Evolutionary conservation across 2,329 filamentous ascomycete species (phyloP).

Genomic region (Hypoxylon sp.): DNA sequence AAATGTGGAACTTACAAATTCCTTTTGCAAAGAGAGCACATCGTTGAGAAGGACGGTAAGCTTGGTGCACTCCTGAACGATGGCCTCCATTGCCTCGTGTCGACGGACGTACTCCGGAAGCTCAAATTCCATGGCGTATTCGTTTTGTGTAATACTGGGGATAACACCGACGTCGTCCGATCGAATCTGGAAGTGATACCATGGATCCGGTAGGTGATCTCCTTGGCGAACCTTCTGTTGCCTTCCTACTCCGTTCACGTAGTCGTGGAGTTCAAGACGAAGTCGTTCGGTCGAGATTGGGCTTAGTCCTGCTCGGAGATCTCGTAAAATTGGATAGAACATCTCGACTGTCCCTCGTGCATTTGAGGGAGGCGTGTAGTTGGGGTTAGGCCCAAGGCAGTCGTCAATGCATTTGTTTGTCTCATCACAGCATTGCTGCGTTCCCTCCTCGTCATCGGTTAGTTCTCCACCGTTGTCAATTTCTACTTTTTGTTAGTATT

Average conservation of each 20-base stretch:
- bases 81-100: slow-evolving; percentile 43
- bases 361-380: slow-evolving; percentile 36
- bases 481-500: slow-evolving; percentile 31
- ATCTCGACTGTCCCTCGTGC: slow-evolving; percentile 40
- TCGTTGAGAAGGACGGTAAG: slow-evolving; percentile 43
- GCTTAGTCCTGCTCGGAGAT: slow-evolving; percentile 37
- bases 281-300: slow-evolving; percentile 38
- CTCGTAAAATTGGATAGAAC: slow-evolving; percentile 43
- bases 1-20: slow-evolving; percentile 44
- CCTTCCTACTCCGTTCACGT: slow-evolving; percentile 41
- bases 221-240: slow-evolving; percentile 42
- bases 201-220: slow-evolving; percentile 40
- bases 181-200: slow-evolving; percentile 44
- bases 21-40: slow-evolving; percentile 44
- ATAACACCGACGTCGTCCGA: slow-evolving; percentile 44
- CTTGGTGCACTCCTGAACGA: slow-evolving; percentile 43
- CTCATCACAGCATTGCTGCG: slow-evolving; percentile 36
- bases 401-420: slow-evolving; percentile 42
- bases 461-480: slow-evolving; percentile 45
- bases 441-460: slow-evolving; percentile 41
- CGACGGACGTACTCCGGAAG: slow-evolving; percentile 40
- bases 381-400: slow-evolving; percentile 39
- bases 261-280: slow-evolving; percentile 42
- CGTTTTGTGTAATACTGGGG: slow-evolving; percentile 44
- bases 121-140: slow-evolving; percentile 46